Base-by-base conservation (phyloP, 2,329 filamentous ascomycete genomes). In the Pseudogymnoascus sp. region DNA sequence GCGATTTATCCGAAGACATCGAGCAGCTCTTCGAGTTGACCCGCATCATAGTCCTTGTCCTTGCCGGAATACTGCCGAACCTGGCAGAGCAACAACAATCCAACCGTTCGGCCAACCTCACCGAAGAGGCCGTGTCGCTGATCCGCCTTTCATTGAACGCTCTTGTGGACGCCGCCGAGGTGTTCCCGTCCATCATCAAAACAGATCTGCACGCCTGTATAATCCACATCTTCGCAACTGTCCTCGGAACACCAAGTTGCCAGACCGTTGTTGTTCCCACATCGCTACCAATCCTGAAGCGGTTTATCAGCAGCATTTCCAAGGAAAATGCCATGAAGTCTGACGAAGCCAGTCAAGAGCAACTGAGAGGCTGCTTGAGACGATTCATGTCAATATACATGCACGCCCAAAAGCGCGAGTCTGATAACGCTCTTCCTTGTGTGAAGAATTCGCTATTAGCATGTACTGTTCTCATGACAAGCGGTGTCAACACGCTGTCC, bases 1-100 rank as follows among this genome's bases (percentile, higher is more conserved):
- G 49, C 25, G 89, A 95, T 73, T 79, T 99, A 9, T 96, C 91
- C 0, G 95, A 99, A 71, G 95, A 99, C 72, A 96, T 99, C 66
- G 95, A 99, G 72, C 95, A 99, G 76, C 82, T 99, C 0, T 99
- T 99, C 71, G 95, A 99, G 76, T 81, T 99, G 56, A 99, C 95
- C 0, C 86, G 95, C 67, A 96, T 97, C 72, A 97, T 97, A 66
- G 93, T 97, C 14, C 81, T 99, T 7, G 93, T 97, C 1, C 81
- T 99, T 28, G 89, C 92, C 0, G 91, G 93, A 0, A 79, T 97
- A 40, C 80, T 99, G 21, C 95, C 96, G 3, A 96, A 93, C 65
- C 79, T 96, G 3, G 85, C 85, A 3, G 88, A 90, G 65, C 78
- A 81, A 38, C 75, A 75, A 71, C 59, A 86, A 83, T 37, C 85